Base-by-base conservation (phyloP, 1,284 basidiomycete genomes). In the Coriolopsis trogii region DNA sequence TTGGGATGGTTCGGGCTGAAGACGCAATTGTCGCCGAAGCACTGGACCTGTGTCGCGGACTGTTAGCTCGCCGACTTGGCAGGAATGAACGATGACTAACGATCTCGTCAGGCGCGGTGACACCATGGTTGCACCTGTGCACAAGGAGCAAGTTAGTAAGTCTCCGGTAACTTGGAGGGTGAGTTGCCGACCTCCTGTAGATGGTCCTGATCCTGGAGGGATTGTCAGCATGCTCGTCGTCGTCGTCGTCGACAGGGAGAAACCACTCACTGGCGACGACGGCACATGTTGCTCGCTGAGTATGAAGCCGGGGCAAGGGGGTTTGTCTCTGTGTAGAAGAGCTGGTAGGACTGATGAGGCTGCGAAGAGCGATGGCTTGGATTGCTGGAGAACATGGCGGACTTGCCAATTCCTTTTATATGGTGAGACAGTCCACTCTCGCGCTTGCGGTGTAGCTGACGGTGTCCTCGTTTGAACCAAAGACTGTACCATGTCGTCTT, bases 1-100 rank as follows among this genome's bases (percentile, higher is more conserved):
- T 53, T 59, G 26, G 84, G 75, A 65, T 89, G 86, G 28, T 64
- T 72, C 8, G 79, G 76, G 62, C 86, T 88, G 65, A 89, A 87
- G 67, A 78, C 84, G 72, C 87, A 89, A 48, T 70, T 78, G 29
- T 69, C 62, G 44, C 78, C 68, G 58, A 81, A 76, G 60, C 87
- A 88, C 62, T 80, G 79, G 61, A 89, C 84, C 86, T 89, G 54
- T 45, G 33, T 12, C 23, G 26, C n/a, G 41, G 41, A 44, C 21
- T 36, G 16, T 28, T 0, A 37, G 44, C 23, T 21, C 9, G 20
- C 8, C 20, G 18, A 58, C 33, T 37, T 28, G 44, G 29, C 15
- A 24, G 7, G n/a, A 33, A 9, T 12, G 26, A 4, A 6, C n/a
- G 12, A 16, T 13, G 25, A 47, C 70, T 57, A 48, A 83, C 85